phyloP scores from a whole-genome alignment of 2,329 filamentous ascomycete species.

The Metarhizium brunneum region DNA sequence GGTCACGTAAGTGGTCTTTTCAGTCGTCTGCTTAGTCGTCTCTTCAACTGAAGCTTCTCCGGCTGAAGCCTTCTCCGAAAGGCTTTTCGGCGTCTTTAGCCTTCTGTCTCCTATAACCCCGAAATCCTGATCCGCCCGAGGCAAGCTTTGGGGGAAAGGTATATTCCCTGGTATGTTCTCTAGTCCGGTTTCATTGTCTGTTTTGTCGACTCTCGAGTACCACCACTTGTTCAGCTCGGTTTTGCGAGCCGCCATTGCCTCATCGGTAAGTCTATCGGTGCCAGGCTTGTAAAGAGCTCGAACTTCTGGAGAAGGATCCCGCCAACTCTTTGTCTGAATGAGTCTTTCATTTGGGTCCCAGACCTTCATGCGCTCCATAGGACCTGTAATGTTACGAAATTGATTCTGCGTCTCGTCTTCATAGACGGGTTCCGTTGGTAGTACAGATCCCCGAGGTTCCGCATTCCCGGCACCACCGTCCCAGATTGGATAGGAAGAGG shows the following conservation, averaged over 20 bases:
- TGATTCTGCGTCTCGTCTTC: not conserved
- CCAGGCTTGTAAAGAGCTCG: slow-evolving; percentile 8
- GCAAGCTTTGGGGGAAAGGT: not conserved
- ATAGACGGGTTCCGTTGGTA: not conserved
- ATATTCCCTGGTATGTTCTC: not conserved
- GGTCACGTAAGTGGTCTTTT: too few species aligned
- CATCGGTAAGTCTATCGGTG: slow-evolving; percentile 13
- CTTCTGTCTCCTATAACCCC: slow-evolving; percentile 4
- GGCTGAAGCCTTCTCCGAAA: not conserved
- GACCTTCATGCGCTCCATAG: not conserved
- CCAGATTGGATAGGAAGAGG: not conserved
- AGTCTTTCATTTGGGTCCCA: not conserved
- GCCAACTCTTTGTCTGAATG: not conserved
- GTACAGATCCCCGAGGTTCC: not conserved
- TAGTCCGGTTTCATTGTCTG: not conserved
- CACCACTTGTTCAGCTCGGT: slow-evolving; percentile 5
- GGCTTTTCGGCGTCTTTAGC: not conserved
- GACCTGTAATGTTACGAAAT: not conserved
- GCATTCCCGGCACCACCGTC: not conserved
- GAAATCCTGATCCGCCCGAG: not conserved
- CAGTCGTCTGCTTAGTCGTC: not conserved
- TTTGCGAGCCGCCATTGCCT: slow-evolving; percentile 10
- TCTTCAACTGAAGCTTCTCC: not conserved
- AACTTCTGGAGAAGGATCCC: not conserved
- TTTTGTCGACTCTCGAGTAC: slow-evolving; percentile 5